Conservation (phyloP, 441 rosid species). For the Eutrema salsugineum region DNA sequence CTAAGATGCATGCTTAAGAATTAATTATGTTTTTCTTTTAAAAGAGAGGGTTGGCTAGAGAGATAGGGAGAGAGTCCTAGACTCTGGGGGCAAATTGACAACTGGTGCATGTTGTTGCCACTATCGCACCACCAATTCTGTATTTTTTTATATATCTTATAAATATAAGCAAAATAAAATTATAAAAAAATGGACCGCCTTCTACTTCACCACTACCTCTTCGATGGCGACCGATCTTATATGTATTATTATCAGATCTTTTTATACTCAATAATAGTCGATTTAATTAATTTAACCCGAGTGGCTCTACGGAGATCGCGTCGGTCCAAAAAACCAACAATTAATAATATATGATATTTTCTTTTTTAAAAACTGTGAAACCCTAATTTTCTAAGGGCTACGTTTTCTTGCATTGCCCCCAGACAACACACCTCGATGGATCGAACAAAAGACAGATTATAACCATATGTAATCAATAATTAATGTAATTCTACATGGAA, state of each 20-base stretch:
- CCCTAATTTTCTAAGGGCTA: slow-evolving; percentile 31
- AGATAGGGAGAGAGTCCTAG: slow-evolving; percentile 20
- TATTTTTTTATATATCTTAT: not conserved
- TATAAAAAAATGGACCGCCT: slow-evolving; percentile 15
- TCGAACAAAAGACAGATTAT: slow-evolving; percentile 14
- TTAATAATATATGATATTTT: not conserved
- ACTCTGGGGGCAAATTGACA: slow-evolving; percentile 33
- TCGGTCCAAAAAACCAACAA: slow-evolving; percentile 18
- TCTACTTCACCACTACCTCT: slow-evolving; percentile 30
- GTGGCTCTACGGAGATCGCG: slow-evolving; percentile 14
- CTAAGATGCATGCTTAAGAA: slow-evolving; percentile 27
- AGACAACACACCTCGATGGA: slow-evolving; percentile 10
- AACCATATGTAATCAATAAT: not conserved
- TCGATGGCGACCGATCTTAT: slow-evolving; percentile 30
- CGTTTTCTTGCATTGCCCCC: not conserved
- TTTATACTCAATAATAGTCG: not conserved
- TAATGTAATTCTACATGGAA: not conserved
- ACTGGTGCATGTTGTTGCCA: slow-evolving; percentile 36
- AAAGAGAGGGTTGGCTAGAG: slow-evolving; percentile 17
- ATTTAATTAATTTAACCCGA: not conserved
- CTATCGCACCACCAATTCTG: slow-evolving; percentile 26
- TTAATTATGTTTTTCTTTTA: not conserved
- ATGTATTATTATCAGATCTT: not conserved
- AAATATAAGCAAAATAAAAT: not conserved
- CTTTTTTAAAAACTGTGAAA: slow-evolving; percentile 7